A percentile compares a stretch with the other conserved stretches of the same genome.
Conservation (phyloP, 2,329 filamentous ascomycete genomes). For the Aspergillus fumigatiaffinis region DNA sequence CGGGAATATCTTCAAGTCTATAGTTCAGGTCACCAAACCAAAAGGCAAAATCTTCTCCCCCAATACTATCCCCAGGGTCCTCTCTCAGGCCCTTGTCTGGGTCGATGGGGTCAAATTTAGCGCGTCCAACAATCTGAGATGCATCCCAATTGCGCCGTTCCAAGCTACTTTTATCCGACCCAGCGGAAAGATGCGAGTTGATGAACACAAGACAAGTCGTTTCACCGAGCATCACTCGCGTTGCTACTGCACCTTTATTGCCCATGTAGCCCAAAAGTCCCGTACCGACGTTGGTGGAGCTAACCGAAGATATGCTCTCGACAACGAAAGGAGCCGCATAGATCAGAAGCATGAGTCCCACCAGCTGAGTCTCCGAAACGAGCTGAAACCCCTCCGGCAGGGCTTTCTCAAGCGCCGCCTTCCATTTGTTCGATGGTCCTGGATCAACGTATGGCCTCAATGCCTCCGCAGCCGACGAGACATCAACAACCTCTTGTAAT, state of each 20-base stretch:
- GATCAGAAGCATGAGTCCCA: conserved; percentile 77
- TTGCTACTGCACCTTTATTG: conserved; percentile 87
- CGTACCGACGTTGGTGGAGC: conserved; percentile 78
- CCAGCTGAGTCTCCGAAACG: conserved; percentile 76
- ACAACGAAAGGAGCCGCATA: conserved; percentile 78
- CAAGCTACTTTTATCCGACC: conserved; percentile 69
- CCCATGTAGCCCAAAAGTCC: conserved; percentile 90
- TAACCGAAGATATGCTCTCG: conserved; percentile 73
- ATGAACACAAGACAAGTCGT: conserved; percentile 85
- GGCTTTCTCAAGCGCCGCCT: conserved; percentile 66
- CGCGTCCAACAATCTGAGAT: conserved; percentile 69
- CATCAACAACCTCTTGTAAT: conserved; percentile 86
- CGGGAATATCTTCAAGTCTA: conserved; percentile 79
- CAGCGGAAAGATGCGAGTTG: conserved; percentile 87
- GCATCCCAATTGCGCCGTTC: conserved; percentile 90
- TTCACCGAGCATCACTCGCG: conserved; percentile 80
- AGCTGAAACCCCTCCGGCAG: conserved; percentile 74
- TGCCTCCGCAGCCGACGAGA: conserved; percentile 75
- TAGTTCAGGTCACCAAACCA: conserved; percentile 98
- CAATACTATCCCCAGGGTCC: conserved; percentile 59
- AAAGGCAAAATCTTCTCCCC: conserved; percentile 89
- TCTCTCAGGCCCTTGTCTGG: conserved; percentile 60
- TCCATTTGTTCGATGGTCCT: conserved; percentile 71
- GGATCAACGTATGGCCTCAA: conserved; percentile 72
- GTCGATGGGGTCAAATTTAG: conserved; percentile 73